Percentiles rank a stretch among this genome's conserved stretches.
phyloP scores from a whole-genome alignment of 1,284 basidiomycete species.

The Takashimella koratensis region DNA sequence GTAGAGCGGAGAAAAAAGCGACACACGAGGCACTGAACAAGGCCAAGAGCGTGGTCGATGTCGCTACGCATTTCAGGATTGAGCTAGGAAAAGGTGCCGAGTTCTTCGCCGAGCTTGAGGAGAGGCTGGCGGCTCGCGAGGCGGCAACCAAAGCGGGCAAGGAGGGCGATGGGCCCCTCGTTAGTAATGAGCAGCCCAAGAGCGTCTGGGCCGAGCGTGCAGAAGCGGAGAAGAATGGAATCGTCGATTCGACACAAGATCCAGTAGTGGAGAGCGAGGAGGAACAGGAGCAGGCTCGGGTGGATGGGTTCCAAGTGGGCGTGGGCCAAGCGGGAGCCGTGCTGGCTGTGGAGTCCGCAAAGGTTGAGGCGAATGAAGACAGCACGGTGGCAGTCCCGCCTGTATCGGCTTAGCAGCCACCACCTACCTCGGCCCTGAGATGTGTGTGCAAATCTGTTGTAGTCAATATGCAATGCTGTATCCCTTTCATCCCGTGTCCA shows the following conservation, averaged over 20 bases:
- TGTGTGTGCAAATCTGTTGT: no score
- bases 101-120: conserved; percentile 14
- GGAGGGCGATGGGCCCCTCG: neutral
- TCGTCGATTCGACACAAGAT: no score
- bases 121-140: neutral
- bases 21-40: conserved; percentile 58
- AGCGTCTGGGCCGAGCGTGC: no score
- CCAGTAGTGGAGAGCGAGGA: neutral
- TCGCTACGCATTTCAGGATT: conserved; percentile 55
- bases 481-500: no score
- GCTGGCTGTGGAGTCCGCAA: no score
- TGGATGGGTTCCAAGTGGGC: neutral
- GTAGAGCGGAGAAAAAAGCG: conserved; percentile 59
- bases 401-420: no score
- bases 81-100: conserved; percentile 36
- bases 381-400: no score
- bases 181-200: no score
- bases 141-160: neutral
- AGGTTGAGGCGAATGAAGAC: no score
- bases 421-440: no score
- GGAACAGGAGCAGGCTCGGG: neutral
- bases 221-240: no score
- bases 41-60: conserved; percentile 64
- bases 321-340: neutral
- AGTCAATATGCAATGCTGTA: no score